These are phyloP conservation scores for Stromatinia cepivora DNA, from an alignment of 2,329 filamentous ascomycete genomes.

Conservation along the genomic window DNA sequence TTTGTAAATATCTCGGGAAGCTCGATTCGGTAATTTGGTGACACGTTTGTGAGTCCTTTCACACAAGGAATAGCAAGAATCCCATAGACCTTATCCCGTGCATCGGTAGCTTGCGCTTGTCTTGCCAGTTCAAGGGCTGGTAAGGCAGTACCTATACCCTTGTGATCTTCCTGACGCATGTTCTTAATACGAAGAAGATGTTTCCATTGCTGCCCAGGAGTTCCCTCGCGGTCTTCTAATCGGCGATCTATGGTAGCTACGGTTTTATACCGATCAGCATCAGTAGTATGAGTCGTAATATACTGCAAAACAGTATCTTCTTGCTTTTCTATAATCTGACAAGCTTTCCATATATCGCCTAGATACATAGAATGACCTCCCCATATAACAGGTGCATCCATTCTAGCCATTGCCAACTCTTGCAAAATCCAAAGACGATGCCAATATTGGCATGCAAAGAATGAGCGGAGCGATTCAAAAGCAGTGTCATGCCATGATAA, in stretches of 20 bases:
- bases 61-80: constrained; percentile 21
- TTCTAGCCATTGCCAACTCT: constrained; percentile 18
- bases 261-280: neutral
- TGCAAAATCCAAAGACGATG: constrained; percentile 24
- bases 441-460: constrained; percentile 20
- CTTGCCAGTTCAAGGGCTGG: constrained; percentile 17
- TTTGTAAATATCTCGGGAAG: constrained; percentile 16
- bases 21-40: constrained; percentile 12
- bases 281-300: constrained; percentile 4
- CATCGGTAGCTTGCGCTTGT: constrained; percentile 22
- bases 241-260: constrained; percentile 18
- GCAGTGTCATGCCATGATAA: constrained; percentile 13
- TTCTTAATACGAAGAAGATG: constrained; percentile 21
- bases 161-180: constrained; percentile 7
- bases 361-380: constrained; percentile 11
- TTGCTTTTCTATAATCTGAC: constrained; percentile 11
- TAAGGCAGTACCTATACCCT: neutral
- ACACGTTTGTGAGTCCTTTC: constrained; percentile 2
- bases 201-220: constrained; percentile 21
- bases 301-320: constrained; percentile 13
- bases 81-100: constrained; percentile 22
- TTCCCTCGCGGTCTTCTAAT: constrained; percentile 13
- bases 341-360: constrained; percentile 19
- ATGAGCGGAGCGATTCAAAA: constrained; percentile 3
- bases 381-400: constrained; percentile 18